Percentiles rank a stretch among this genome's conserved stretches.
Conservation (phyloP, 768 basidiomycete species). For the Boletellus sp. region DNA sequence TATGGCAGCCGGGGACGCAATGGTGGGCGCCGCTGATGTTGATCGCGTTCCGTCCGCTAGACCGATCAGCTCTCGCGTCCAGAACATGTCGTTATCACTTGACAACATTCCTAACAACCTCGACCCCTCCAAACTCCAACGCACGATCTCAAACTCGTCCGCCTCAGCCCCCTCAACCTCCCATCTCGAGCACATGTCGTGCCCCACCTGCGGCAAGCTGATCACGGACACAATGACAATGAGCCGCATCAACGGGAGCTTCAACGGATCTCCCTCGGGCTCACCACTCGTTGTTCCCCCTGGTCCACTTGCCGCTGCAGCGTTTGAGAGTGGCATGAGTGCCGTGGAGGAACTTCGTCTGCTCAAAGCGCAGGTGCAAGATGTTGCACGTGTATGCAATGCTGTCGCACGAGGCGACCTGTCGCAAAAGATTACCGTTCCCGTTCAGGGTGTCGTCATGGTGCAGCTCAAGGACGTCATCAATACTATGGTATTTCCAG, state of each 20-base stretch:
- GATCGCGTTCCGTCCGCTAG: constrained; percentile 18
- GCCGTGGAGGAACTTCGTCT: constrained; percentile 75
- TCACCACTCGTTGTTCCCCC: constrained; percentile 48
- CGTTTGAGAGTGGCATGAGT: constrained; percentile 58
- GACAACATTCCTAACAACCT: constrained; percentile 43
- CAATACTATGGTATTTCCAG: constrained; percentile 53
- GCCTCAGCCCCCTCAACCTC: constrained; percentile 46
- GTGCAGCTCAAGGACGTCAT: constrained; percentile 77
- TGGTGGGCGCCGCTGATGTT: constrained; percentile 25
- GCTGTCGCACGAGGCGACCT: constrained; percentile 75
- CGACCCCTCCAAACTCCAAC: constrained; percentile 34
- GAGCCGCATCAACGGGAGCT: constrained; percentile 22
- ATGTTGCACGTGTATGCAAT: constrained; percentile 77
- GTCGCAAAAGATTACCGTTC: constrained; percentile 75
- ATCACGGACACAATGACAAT: constrained; percentile 45
- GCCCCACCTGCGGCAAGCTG: constrained; percentile 54
- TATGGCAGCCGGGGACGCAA: constrained; percentile 26
- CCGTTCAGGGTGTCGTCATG: constrained; percentile 77
- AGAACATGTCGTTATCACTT: constrained; percentile 49
- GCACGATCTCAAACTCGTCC: constrained; percentile 31
- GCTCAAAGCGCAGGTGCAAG: constrained; percentile 80
- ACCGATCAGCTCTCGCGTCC: constrained; percentile 29
- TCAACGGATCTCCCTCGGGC: constrained; percentile 27
- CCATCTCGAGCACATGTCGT: constrained; percentile 38
- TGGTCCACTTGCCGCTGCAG: constrained; percentile 54